These are phyloP conservation scores for Clonostachys byssicola DNA, from an alignment of 2,329 filamentous ascomycete genomes.

Conservation along the genomic window DNA sequence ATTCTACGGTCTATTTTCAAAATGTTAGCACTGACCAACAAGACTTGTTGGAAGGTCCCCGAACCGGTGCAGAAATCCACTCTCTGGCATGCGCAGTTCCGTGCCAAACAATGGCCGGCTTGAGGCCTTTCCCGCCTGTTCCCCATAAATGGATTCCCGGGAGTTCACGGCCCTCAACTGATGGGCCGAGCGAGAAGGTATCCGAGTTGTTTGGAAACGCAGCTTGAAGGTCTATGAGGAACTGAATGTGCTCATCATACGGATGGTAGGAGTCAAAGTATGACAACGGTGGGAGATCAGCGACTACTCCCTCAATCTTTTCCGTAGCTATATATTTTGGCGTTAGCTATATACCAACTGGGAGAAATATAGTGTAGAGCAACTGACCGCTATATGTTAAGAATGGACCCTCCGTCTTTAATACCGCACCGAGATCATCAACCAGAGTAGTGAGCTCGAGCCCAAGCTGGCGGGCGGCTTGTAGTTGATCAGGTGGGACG, in stretches of 20 bases:
- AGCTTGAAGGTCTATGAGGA: conserved; percentile 36
- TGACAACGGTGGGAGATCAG: conserved; percentile 1
- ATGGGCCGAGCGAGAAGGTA: conserved; percentile 41
- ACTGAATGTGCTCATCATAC: conserved; percentile 45
- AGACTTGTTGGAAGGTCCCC: conserved; percentile 8
- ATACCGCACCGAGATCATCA: conserved; percentile 14
- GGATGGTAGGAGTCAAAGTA: conserved; percentile 46
- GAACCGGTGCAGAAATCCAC: conserved; percentile 42
- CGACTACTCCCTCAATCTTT: conserved; percentile 1
- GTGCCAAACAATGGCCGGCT: conserved; percentile 51
- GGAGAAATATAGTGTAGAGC: no score
- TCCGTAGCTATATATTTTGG: neutral
- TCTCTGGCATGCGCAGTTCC: conserved; percentile 56
- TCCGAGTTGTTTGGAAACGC: conserved; percentile 38
- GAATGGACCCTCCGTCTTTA: conserved; percentile 12
- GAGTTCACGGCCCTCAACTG: conserved; percentile 47
- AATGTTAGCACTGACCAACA: neutral
- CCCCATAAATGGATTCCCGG: conserved; percentile 57
- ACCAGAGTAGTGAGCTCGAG: conserved; percentile 11
- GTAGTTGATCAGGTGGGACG: conserved; percentile 12
- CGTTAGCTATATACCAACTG: no score
- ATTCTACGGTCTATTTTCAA: conserved; percentile 36
- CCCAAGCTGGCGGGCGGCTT: conserved; percentile 11
- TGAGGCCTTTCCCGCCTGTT: conserved; percentile 30
- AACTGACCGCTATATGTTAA: conserved; percentile 4